Conservation (phyloP, 2,329 filamentous ascomycete species). For the Pseudogymnoascus sp. region DNA sequence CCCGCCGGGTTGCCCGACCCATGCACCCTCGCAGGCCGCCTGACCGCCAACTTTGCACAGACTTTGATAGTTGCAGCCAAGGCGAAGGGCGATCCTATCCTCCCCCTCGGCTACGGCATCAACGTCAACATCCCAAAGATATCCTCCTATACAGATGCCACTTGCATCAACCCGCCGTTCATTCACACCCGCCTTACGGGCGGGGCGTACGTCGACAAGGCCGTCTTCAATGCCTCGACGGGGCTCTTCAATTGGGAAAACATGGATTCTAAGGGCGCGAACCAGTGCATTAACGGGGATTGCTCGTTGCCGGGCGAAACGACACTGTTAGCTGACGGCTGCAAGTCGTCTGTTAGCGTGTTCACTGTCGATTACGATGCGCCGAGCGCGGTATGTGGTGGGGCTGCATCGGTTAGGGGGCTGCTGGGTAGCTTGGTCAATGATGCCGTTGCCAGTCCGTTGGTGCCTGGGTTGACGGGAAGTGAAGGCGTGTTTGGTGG, state of each 20-base stretch:
- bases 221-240: conserved; percentile 35
- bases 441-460: background rate
- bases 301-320: conserved; percentile 44
- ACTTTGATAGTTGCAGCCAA: conserved; percentile 30
- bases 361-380: conserved; percentile 46
- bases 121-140: conserved; percentile 43
- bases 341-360: conserved; percentile 32
- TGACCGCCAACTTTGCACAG: conserved; percentile 37
- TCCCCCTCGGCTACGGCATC: conserved; percentile 44
- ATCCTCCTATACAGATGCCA: conserved; percentile 30
- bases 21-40: conserved; percentile 35
- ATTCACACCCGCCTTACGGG: conserved; percentile 42
- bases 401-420: background rate
- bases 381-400: conserved; percentile 22
- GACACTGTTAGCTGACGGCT: conserved; percentile 36
- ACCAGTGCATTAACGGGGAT: conserved; percentile 44
- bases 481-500: background rate
- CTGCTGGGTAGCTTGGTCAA: background rate
- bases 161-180: conserved; percentile 35
- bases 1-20: conserved; percentile 30
- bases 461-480: background rate
- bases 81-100: conserved; percentile 21
- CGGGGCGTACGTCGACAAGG: conserved; percentile 39
- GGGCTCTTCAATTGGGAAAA: conserved; percentile 37
- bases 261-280: conserved; percentile 34